Percentiles rank a stretch among this genome's conserved stretches.
These are phyloP conservation scores for Papilionanthe hybrid DNA, from an alignment of 116 monocot genomes.

Conservation along the genomic window DNA sequence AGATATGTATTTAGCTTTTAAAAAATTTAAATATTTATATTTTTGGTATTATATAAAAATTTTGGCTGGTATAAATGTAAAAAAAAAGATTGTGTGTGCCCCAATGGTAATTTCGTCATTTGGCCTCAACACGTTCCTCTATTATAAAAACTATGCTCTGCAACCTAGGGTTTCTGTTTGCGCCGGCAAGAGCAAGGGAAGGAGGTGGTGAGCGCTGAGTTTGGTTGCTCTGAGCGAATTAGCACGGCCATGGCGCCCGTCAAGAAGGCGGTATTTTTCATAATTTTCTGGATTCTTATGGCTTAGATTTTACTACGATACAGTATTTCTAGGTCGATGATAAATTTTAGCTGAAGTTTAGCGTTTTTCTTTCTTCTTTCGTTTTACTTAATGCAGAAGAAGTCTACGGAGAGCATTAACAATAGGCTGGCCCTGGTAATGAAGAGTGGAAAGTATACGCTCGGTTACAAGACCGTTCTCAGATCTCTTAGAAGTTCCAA, in stretches of 20 bases:
- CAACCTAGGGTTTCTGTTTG: neutral
- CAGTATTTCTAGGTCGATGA: neutral
- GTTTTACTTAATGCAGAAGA: slow-evolving; percentile 44
- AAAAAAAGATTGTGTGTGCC: no score
- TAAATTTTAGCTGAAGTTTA: neutral
- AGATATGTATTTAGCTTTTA: no score
- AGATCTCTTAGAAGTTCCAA: slow-evolving; percentile 54
- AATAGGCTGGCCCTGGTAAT: slow-evolving; percentile 77
- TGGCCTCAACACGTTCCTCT: neutral
- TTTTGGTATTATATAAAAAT: no score
- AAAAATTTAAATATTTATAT: no score
- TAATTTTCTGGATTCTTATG: neutral
- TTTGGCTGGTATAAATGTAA: no score
- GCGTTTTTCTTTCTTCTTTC: neutral
- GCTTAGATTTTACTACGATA: neutral
- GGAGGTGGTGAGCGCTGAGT: neutral
- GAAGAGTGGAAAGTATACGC: slow-evolving; percentile 85
- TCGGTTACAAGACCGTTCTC: slow-evolving; percentile 78
- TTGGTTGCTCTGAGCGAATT: neutral
- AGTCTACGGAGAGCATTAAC: slow-evolving; percentile 75
- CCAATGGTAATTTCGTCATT: slow-evolving; percentile 1
- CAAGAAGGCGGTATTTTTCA: slow-evolving; percentile 31
- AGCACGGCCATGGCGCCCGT: slow-evolving; percentile 25
- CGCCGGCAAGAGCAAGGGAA: neutral
- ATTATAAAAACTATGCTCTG: neutral